Evolutionary conservation across 1,284 basidiomycete genomes (phyloP), one percentile per base, ranked within the genome.

Genomic region (Kalmanozyma brasiliensis): DNA sequence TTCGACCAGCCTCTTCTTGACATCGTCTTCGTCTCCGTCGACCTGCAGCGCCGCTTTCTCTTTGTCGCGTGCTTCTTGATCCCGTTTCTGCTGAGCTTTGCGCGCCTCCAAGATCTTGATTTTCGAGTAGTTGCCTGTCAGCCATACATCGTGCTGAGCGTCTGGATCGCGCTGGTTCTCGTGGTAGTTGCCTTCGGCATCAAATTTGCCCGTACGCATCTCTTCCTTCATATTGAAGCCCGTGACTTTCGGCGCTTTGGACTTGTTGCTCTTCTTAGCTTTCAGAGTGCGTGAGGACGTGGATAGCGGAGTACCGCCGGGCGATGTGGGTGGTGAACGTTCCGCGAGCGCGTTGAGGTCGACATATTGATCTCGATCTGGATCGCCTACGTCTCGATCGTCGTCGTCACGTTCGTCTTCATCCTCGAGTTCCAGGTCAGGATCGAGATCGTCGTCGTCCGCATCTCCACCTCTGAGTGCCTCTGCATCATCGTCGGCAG

Each of bases 211-310:
- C 82, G 96, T 92, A 77, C 92, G 89, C 90, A 99, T 94, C 86
- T 99, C 96, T 72, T 91, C 90, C 72, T 94, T 91, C 96, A 99
- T 98, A 83, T 99, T 97, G 87, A 99, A 99, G 29, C 91, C 91
- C 8, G 92, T 94, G 13, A 98, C 82, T 77, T 94, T 91, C 83
- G 96, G 94, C 96, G 95, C 22, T 45, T 69, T 64, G 19, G 44
- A 7, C 23, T 65, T 49, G 45, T 34, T 43, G 16, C 11, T 22
- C 29, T 52, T 56, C 14, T 44, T 47, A 10, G 48, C 46, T 26
- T 44, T 56, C 3, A 46, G 29, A 3, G 52, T 49, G 46, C 45
- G 34, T 14, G 60, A 19, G 4, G 26, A 20, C 30, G 36, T 46
- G 34, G 40, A 37, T 3, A 48, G 51, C 5, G 52, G 49, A 11